A percentile compares a stretch with the other conserved stretches of the same genome.
Evolutionary conservation across 352 stramenopile genomes (phyloP).

Genomic region (Phytophthora uliginosa): DNA sequence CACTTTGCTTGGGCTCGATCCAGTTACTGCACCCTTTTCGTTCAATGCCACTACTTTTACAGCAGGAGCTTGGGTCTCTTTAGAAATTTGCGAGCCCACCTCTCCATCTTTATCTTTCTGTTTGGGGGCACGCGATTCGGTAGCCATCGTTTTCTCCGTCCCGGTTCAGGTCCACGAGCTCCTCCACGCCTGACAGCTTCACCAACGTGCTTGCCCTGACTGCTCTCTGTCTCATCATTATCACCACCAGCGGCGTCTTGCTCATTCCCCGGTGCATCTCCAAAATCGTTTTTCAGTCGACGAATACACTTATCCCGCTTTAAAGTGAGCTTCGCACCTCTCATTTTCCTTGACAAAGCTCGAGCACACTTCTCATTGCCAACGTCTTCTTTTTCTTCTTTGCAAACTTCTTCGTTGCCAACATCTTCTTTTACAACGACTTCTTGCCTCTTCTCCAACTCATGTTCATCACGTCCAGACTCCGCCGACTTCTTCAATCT

Average conservation of each 20-base stretch:
- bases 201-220: not conserved
- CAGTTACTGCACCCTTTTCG: not conserved
- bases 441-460: conserved; percentile 10
- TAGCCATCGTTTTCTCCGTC: conserved; percentile 3
- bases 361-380: not conserved
- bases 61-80: not conserved
- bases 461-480: not conserved
- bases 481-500: conserved; percentile 20
- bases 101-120: not conserved
- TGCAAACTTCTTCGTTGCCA: not conserved
- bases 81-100: not conserved
- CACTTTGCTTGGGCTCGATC: not conserved
- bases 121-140: not conserved
- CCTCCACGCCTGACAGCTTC: not conserved
- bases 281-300: conserved; percentile 6
- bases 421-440: not conserved
- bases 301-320: conserved; percentile 4
- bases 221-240: not conserved
- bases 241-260: not conserved
- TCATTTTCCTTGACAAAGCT: not conserved
- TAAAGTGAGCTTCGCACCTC: not conserved
- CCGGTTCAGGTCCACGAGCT: not conserved
- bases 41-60: not conserved
- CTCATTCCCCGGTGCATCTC: not conserved
- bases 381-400: not conserved